These are phyloP conservation scores for Backusella australiensis DNA, from an alignment of 192 early-diverging fungal species.

Conservation along the genomic window DNA sequence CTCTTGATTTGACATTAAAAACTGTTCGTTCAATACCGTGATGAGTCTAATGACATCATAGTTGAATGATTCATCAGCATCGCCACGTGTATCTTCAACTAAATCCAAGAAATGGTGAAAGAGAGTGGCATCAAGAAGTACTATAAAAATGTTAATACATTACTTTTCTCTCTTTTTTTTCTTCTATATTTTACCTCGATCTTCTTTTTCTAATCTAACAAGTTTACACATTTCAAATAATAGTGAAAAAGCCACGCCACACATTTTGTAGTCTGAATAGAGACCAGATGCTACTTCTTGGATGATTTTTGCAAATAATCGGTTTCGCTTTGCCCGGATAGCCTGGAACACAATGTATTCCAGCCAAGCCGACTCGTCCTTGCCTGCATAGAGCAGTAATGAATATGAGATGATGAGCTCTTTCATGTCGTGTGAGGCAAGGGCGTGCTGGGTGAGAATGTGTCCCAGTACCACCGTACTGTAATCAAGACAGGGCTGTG, in stretches of 20 bases:
- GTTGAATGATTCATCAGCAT: conserved; percentile 54
- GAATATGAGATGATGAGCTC: conserved; percentile 48
- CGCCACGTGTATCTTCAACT: conserved; percentile 54
- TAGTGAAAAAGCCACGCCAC: conserved; percentile 49
- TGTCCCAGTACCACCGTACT: conserved; percentile 30
- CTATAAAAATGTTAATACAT: conserved; percentile 16
- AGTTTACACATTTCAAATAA: conserved; percentile 62
- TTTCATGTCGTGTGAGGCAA: conserved; percentile 15
- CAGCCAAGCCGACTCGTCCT: conserved; percentile 42
- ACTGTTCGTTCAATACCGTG: conserved; percentile 70
- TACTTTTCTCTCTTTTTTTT: neutral
- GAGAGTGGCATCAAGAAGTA: conserved; percentile 41
- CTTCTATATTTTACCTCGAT: conserved; percentile 45
- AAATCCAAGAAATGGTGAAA: conserved; percentile 54
- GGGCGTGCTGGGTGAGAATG: conserved; percentile 25
- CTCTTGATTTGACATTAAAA: conserved; percentile 44
- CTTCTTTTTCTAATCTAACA: conserved; percentile 45
- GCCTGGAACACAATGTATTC: conserved; percentile 34
- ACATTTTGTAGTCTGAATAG: conserved; percentile 31
- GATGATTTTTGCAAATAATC: conserved; percentile 49
- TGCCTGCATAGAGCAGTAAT: conserved; percentile 45
- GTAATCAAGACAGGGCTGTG: conserved; percentile 41
- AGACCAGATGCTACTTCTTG: conserved; percentile 31
- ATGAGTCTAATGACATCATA: conserved; percentile 54
- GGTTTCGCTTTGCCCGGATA: conserved; percentile 5